Evolutionary conservation across 2,329 filamentous ascomycete species (phyloP).

Genomic region (Xylaria sp.): DNA sequence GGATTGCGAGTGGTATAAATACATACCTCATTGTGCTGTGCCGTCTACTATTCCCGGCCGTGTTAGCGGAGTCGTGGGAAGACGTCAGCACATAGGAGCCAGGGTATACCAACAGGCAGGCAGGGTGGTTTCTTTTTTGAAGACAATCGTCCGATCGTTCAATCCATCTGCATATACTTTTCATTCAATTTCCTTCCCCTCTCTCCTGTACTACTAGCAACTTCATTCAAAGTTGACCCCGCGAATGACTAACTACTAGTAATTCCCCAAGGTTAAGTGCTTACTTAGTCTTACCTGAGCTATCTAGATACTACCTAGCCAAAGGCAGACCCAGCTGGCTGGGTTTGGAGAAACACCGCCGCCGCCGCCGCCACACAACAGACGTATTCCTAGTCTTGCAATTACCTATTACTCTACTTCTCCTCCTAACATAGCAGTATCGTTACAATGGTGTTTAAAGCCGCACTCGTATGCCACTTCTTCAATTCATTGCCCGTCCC

Average conservation of each 20-base stretch:
- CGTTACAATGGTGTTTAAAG: slow-evolving; percentile 23
- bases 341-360: neutral
- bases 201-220: neutral
- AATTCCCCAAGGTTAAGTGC: too few relatives aligned
- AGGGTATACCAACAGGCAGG: too few relatives aligned
- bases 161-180: too few relatives aligned
- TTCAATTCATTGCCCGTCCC: neutral
- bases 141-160: too few relatives aligned
- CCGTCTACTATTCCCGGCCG: too few relatives aligned
- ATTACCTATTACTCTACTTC: too few relatives aligned
- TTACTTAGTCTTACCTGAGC: neutral
- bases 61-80: too few relatives aligned
- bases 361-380: neutral
- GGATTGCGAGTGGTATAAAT: neutral
- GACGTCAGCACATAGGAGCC: too few relatives aligned
- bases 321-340: neutral
- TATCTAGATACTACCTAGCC: neutral
- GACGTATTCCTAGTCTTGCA: neutral
- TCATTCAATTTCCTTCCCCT: too few relatives aligned
- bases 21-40: neutral
- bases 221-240: neutral
- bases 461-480: slow-evolving; percentile 10
- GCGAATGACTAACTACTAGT: neutral
- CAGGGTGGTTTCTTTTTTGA: too few relatives aligned
- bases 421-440: neutral